phyloP scores from a whole-genome alignment of 306 rosid genomes.

The Cicer chorassanicum region DNA sequence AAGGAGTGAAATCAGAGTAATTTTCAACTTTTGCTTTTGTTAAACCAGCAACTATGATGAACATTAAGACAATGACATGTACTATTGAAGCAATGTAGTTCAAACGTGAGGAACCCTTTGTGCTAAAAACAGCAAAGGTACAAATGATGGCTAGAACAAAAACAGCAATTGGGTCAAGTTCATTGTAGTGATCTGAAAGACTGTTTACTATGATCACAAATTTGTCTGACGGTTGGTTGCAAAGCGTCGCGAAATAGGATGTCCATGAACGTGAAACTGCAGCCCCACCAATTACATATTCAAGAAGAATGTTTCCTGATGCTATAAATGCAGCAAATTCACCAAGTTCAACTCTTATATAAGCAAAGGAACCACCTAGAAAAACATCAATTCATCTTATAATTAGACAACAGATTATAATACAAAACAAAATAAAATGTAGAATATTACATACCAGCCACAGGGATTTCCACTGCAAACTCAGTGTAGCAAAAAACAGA shows the following conservation, averaged over 20 bases:
- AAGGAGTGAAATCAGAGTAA: constrained; percentile 51
- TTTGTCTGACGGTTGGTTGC: constrained; percentile 61
- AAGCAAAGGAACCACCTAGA: constrained; percentile 89
- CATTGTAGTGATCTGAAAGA: constrained; percentile 39
- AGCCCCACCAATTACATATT: constrained; percentile 67
- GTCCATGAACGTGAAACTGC: constrained; percentile 90
- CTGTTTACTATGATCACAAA: constrained; percentile 54
- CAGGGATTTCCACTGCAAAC: constrained; percentile 78
- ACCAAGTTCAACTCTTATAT: constrained; percentile 81
- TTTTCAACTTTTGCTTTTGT: constrained; percentile 57
- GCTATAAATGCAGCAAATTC: constrained; percentile 79
- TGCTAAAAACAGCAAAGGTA: constrained; percentile 56
- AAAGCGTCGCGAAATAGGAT: constrained; percentile 83
- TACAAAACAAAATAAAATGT: neutral
- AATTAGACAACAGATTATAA: neutral
- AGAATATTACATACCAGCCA: constrained; percentile 51
- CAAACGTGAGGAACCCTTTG: constrained; percentile 70
- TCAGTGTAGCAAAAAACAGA: constrained; percentile 84
- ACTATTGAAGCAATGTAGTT: constrained; percentile 70
- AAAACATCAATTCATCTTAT: neutral
- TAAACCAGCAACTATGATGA: constrained; percentile 72
- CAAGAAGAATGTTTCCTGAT: constrained; percentile 81
- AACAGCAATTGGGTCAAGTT: constrained; percentile 66
- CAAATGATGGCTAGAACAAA: constrained; percentile 44
- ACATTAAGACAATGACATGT: constrained; percentile 56